Evolutionary conservation across 2,329 filamentous ascomycete species (phyloP).

Genomic region (Sclerotinia nivalis): DNA sequence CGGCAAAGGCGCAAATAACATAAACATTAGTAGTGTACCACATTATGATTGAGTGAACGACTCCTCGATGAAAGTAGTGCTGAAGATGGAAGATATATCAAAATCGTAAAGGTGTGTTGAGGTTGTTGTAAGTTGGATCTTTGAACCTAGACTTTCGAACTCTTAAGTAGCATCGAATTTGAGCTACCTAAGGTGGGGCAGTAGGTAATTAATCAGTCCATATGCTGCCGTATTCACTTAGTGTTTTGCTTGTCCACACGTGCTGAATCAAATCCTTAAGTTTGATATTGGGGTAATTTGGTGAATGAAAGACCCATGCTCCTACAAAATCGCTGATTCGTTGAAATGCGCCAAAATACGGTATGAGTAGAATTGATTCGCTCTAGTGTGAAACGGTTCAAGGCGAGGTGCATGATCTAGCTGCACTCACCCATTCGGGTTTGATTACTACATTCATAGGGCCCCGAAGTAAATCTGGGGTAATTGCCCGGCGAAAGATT

Average conservation of each 20-base stretch:
- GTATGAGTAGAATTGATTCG: background rate
- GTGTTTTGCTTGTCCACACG: constrained; percentile 3
- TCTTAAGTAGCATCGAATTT: background rate
- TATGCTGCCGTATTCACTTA: constrained; percentile 5
- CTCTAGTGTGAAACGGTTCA: background rate
- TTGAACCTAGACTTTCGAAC: background rate
- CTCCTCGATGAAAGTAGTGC: constrained; percentile 3
- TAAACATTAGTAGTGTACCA: constrained; percentile 53
- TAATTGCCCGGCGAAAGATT: background rate
- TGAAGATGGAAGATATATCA: background rate
- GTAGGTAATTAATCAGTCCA: background rate
- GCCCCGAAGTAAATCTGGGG: background rate
- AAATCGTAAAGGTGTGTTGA: background rate
- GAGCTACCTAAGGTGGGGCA: background rate
- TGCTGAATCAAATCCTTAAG: constrained; percentile 4
- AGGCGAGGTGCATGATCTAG: constrained; percentile 13
- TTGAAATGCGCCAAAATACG: background rate
- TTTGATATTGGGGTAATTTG: constrained; percentile 12
- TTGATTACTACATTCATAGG: background rate
- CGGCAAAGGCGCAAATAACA: constrained; percentile 61
- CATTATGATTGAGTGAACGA: constrained; percentile 30
- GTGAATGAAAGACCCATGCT: constrained; percentile 14
- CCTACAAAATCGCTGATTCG: background rate
- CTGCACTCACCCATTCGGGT: background rate
- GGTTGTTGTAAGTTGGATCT: background rate